A percentile compares a stretch with the other conserved stretches of the same genome.
Conservation (phyloP, 2,329 filamentous ascomycete species). For the Allantophomopsis cytisporea region DNA sequence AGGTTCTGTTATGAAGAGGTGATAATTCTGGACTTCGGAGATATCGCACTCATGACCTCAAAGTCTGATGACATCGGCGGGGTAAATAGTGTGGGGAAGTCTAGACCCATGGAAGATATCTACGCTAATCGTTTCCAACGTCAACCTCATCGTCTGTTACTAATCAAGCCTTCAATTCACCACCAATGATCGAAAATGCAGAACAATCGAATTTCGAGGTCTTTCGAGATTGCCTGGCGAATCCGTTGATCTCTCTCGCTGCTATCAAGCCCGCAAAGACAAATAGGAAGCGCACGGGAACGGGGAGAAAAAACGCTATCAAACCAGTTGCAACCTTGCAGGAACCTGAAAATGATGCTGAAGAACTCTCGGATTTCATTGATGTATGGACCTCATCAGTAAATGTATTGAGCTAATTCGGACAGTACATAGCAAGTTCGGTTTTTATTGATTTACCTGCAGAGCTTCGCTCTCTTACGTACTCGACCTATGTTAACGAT, state of each 20-base stretch:
- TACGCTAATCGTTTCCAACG: too few relatives aligned
- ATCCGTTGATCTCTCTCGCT: slow-evolving; percentile 39
- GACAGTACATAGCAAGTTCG: slow-evolving; percentile 55
- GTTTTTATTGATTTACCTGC: slow-evolving; percentile 53
- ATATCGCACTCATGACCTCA: too few relatives aligned
- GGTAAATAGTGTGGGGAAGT: too few relatives aligned
- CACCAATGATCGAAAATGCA: slow-evolving; percentile 8
- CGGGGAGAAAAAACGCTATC: slow-evolving; percentile 9
- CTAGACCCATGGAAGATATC: too few relatives aligned
- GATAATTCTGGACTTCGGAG: too few relatives aligned
- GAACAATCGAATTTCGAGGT: slow-evolving; percentile 44
- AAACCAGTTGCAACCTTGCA: slow-evolving; percentile 5
- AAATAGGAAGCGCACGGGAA: slow-evolving; percentile 24
- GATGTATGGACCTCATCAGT: slow-evolving; percentile 7
- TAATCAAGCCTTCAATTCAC: neutral
- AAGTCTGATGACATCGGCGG: too few relatives aligned
- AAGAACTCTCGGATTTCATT: slow-evolving; percentile 68
- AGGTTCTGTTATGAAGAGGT: too few relatives aligned
- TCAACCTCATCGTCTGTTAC: too few relatives aligned
- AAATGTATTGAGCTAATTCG: neutral
- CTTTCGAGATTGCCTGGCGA: slow-evolving; percentile 64
- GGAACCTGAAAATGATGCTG: slow-evolving; percentile 18
- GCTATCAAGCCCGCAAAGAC: slow-evolving; percentile 26
- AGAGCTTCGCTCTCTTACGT: slow-evolving; percentile 45
- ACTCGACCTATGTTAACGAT: slow-evolving; percentile 38